phyloP scores from a whole-genome alignment of 163 green algal genomes.

The Picocystis sp. region DNA sequence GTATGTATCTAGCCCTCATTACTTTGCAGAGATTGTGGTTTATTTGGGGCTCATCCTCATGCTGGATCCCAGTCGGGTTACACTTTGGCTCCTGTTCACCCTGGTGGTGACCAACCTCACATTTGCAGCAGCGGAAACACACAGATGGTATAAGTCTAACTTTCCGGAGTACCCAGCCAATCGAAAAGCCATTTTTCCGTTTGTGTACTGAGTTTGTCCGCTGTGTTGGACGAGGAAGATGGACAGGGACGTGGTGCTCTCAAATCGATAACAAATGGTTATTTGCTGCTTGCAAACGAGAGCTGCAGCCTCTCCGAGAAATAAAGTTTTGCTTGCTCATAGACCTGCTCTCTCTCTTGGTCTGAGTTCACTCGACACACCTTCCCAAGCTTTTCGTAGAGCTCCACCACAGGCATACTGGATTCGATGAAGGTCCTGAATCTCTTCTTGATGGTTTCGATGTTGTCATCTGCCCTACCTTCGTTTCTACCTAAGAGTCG shows the following conservation, averaged over 20 bases:
- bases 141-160: constrained; percentile 45
- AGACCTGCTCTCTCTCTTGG: too few relatives aligned
- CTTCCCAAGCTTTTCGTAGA: constrained; percentile 51
- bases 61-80: not conserved
- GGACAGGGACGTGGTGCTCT: too few relatives aligned
- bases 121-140: constrained; percentile 48
- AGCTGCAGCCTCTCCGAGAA: too few relatives aligned
- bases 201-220: constrained; percentile 29
- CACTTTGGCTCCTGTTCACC: constrained; percentile 21
- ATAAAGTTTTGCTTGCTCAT: too few relatives aligned
- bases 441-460: constrained; percentile 78
- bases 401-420: constrained; percentile 38
- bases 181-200: constrained; percentile 46
- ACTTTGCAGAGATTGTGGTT: constrained; percentile 66
- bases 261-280: too few relatives aligned
- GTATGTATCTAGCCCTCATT: constrained; percentile 61
- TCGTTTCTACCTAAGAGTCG: constrained; percentile 53
- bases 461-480: constrained; percentile 78
- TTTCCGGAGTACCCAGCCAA: constrained; percentile 51
- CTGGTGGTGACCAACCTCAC: constrained; percentile 62
- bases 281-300: too few relatives aligned
- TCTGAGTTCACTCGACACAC: constrained; percentile 12
- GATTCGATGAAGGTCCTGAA: constrained; percentile 50
- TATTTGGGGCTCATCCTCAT: constrained; percentile 44
- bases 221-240: too few relatives aligned